A percentile compares a stretch with the other conserved stretches of the same genome.
phyloP scores from a whole-genome alignment of 805 yeast species.

The Saccharomycopsis sp. region DNA sequence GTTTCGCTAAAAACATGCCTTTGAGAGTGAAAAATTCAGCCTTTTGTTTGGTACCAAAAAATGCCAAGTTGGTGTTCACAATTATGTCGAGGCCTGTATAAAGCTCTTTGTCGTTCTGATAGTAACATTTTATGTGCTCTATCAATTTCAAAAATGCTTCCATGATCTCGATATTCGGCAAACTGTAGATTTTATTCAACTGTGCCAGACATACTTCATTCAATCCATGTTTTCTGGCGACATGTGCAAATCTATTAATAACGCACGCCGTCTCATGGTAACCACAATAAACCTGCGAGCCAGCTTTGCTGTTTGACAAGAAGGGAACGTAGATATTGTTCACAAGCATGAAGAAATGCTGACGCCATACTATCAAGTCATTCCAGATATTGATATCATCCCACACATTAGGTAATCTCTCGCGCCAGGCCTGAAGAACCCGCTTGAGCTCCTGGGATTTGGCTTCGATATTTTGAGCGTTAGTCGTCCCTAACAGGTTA shows the following conservation, averaged over 20 bases:
- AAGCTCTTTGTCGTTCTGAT: constrained; percentile 82
- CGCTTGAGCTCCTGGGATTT: constrained; percentile 93
- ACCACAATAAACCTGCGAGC: constrained; percentile 93
- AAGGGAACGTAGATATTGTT: constrained; percentile 91
- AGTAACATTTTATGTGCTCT: constrained; percentile 97
- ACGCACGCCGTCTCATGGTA: constrained; percentile 99
- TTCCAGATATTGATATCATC: constrained; percentile 98
- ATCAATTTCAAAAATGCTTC: constrained; percentile 93
- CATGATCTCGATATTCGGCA: constrained; percentile 96
- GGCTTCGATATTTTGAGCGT: constrained; percentile 84
- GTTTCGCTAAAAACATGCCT: constrained; percentile 94
- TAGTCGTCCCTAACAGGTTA: constrained; percentile 78
- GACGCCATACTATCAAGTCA: constrained; percentile 96
- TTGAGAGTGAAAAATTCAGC: constrained; percentile 96
- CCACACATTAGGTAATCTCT: constrained; percentile 92
- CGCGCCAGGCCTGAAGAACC: constrained; percentile 96
- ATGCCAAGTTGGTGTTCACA: constrained; percentile 90
- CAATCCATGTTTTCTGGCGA: constrained; percentile 94
- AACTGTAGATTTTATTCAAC: constrained; percentile 84
- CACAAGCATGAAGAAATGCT: constrained; percentile 94
- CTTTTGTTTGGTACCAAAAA: constrained; percentile 95
- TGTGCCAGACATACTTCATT: constrained; percentile 94
- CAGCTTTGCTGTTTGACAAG: constrained; percentile 64
- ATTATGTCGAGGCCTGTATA: constrained; percentile 96
- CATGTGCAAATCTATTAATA: constrained; percentile 95